Conservation (phyloP, 768 basidiomycete genomes). For the Zangia roseola region DNA sequence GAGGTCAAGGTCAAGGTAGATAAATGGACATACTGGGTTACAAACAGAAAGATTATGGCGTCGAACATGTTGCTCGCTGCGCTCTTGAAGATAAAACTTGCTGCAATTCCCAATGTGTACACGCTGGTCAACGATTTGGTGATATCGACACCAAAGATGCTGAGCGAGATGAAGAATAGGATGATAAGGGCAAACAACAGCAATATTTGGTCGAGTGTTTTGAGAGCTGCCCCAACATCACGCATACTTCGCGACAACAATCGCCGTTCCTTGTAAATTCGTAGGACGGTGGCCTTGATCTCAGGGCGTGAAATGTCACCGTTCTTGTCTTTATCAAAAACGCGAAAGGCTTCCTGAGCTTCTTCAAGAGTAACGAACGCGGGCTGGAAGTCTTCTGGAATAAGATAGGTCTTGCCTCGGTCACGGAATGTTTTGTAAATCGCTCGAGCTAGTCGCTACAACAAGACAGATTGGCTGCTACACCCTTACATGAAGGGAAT, state of each 20-base stretch:
- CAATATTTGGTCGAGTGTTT: slow-evolving; percentile 61
- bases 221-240: slow-evolving; percentile 67
- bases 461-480: background rate
- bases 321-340: slow-evolving; percentile 76
- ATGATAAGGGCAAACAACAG: slow-evolving; percentile 61
- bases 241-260: slow-evolving; percentile 75
- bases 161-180: slow-evolving; percentile 71
- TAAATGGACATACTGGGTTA: slow-evolving; percentile 66
- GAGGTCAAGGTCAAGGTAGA: background rate
- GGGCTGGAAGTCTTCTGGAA: slow-evolving; percentile 68
- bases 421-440: slow-evolving; percentile 63
- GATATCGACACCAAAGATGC: slow-evolving; percentile 67
- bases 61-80: slow-evolving; percentile 73
- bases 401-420: slow-evolving; percentile 55
- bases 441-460: slow-evolving; percentile 63
- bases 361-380: slow-evolving; percentile 58
- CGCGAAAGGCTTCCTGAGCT: slow-evolving; percentile 66
- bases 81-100: slow-evolving; percentile 80
- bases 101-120: slow-evolving; percentile 70
- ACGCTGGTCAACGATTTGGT: slow-evolving; percentile 67
- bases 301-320: slow-evolving; percentile 76
- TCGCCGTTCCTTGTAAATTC: slow-evolving; percentile 76
- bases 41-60: slow-evolving; percentile 79
- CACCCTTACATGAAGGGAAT: background rate
- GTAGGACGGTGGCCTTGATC: slow-evolving; percentile 65